A percentile compares a stretch with the other conserved stretches of the same genome.
These are phyloP conservation scores for Fraxinus nigra DNA, from an alignment of 305 asterid genomes.

Conservation along the genomic window DNA sequence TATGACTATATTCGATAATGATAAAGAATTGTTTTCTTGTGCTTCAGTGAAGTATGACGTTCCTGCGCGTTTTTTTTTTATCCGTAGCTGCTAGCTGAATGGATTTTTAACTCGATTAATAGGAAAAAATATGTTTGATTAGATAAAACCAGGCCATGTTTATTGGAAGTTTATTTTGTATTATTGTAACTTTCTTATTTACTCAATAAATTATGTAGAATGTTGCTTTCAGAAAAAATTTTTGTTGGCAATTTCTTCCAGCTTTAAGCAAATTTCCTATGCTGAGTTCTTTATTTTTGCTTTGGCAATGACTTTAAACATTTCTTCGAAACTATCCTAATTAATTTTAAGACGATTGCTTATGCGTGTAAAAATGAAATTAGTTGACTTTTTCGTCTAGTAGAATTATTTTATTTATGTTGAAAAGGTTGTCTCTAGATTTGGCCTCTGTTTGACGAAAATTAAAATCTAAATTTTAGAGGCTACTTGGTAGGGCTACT, in stretches of 20 bases:
- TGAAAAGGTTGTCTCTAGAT: not conserved
- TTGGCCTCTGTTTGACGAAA: too few species aligned
- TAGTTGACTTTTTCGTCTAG: not conserved
- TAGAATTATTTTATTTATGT: not conserved
- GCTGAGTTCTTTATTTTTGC: not conserved
- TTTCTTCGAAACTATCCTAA: not conserved
- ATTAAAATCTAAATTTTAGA: too few species aligned
- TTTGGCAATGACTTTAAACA: not conserved
- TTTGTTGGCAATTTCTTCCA: not conserved
- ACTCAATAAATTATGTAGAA: not conserved
- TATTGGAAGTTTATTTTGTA: not conserved
- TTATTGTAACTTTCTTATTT: not conserved
- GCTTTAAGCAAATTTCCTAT: not conserved
- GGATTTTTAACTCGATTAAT: not conserved
- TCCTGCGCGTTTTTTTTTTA: not conserved
- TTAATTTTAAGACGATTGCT: not conserved
- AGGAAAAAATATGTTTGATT: not conserved
- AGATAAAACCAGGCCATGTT: not conserved
- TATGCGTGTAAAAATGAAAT: not conserved
- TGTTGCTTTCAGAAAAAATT: not conserved
- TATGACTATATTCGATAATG: not conserved
- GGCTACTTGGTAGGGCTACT: too few species aligned
- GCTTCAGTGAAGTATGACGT: not conserved
- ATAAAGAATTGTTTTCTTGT: not conserved
- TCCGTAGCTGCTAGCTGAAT: not conserved